phyloP scores from a whole-genome alignment of 306 rosid species.

The Cicer bijugum region DNA sequence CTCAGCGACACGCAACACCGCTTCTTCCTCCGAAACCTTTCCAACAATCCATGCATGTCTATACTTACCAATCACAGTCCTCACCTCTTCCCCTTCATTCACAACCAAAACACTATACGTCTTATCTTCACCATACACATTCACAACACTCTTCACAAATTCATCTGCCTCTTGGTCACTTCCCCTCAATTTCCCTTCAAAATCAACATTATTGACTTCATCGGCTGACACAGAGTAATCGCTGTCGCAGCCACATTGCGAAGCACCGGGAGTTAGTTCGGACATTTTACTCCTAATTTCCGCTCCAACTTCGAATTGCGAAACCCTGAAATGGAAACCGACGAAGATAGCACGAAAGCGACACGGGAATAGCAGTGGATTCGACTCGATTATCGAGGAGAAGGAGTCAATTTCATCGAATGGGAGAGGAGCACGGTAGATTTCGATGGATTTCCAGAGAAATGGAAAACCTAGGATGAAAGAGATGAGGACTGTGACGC shows the following conservation, averaged over 20 bases:
- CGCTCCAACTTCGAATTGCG: conserved; percentile 45
- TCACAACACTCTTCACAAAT: conserved; percentile 51
- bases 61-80: conserved; percentile 77
- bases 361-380: conserved; percentile 74
- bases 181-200: conserved; percentile 48
- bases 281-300: conserved; percentile 53
- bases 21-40: conserved; percentile 58
- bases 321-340: conserved; percentile 61
- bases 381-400: conserved; percentile 65
- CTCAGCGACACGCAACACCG: conserved; percentile 66
- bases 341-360: conserved; percentile 67
- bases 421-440: conserved; percentile 86
- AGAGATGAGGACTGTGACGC: conserved; percentile 72
- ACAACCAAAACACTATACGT: conserved; percentile 72
- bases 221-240: conserved; percentile 50
- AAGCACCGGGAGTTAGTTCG: conserved; percentile 46
- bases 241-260: conserved; percentile 59
- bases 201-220: conserved; percentile 43
- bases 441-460: conserved; percentile 88
- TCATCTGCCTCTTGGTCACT: conserved; percentile 68
- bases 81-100: conserved; percentile 60
- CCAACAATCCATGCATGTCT: conserved; percentile 85
- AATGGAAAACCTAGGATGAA: conserved; percentile 78
- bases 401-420: conserved; percentile 70
- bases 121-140: conserved; percentile 52